Conservation (phyloP, 441 rosid species). For the Erysimum cheiri region DNA sequence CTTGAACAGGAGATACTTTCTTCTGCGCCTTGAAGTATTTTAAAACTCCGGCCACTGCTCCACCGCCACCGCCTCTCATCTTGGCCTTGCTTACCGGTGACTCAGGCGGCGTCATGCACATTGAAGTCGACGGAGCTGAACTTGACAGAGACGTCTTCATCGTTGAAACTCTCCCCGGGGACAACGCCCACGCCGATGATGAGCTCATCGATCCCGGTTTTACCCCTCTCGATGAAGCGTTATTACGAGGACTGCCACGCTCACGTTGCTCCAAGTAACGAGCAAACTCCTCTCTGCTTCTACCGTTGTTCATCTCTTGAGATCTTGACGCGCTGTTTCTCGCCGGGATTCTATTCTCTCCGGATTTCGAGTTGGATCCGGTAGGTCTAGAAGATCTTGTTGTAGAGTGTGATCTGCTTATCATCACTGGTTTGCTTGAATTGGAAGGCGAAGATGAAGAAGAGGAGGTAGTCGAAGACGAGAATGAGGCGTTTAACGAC, state of each 20-base stretch:
- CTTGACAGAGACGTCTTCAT: slow-evolving; percentile 26
- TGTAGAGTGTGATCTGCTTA: slow-evolving; percentile 62
- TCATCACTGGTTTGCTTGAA: slow-evolving; percentile 46
- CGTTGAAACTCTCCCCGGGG: slow-evolving; percentile 58
- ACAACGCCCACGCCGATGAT: slow-evolving; percentile 82
- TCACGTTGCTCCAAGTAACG: slow-evolving; percentile 49
- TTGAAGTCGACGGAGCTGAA: slow-evolving; percentile 30
- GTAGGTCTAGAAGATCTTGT: slow-evolving; percentile 52
- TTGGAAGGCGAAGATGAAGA: slow-evolving; percentile 43
- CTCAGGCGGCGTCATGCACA: slow-evolving; percentile 39
- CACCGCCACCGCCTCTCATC: slow-evolving; percentile 44
- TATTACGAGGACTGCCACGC: slow-evolving; percentile 44
- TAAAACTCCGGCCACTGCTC: slow-evolving; percentile 63
- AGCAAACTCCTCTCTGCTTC: slow-evolving; percentile 46
- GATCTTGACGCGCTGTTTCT: slow-evolving; percentile 35
- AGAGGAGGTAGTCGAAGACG: slow-evolving; percentile 36
- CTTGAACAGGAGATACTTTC: slow-evolving; percentile 56
- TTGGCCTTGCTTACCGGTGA: slow-evolving; percentile 34
- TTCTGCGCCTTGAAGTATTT: slow-evolving; percentile 67
- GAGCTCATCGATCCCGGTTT: slow-evolving; percentile 27
- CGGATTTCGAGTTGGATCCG: slow-evolving; percentile 26
- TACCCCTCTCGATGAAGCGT: slow-evolving; percentile 16
- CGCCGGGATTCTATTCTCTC: slow-evolving; percentile 36
- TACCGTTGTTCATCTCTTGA: slow-evolving; percentile 40
- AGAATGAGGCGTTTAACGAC: slow-evolving; percentile 39